Percentiles rank a stretch among this genome's conserved stretches.
These are phyloP conservation scores for Hemileccinum impolitum DNA, from an alignment of 768 basidiomycete genomes.

Conservation along the genomic window DNA sequence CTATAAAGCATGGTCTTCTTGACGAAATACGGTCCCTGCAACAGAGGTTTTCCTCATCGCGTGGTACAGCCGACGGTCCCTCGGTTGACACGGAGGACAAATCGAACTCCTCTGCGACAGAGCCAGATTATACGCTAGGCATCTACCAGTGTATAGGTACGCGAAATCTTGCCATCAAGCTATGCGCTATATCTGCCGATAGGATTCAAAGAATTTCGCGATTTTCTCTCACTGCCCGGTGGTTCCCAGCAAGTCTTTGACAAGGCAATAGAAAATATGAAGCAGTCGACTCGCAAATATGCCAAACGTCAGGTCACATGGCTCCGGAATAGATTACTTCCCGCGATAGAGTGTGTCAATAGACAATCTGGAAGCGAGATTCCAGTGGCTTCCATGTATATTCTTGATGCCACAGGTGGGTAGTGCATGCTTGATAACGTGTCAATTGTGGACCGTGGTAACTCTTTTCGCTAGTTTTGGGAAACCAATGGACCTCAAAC, in stretches of 20 bases:
- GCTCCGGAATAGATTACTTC: conserved; percentile 88
- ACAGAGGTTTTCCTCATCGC: conserved; percentile 14
- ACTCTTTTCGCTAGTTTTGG: conserved; percentile 39
- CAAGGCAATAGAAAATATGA: conserved; percentile 73
- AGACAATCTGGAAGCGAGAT: conserved; percentile 22
- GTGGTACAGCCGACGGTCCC: neutral
- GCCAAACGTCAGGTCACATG: conserved; percentile 89
- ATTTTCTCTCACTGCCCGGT: conserved; percentile 50
- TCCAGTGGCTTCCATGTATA: conserved; percentile 43
- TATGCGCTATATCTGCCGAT: conserved; percentile 9
- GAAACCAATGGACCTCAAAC: conserved; percentile 53
- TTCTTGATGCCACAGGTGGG: conserved; percentile 69
- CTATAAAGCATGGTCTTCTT: conserved; percentile 67
- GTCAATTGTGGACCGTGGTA: neutral
- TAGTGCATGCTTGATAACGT: neutral
- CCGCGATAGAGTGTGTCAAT: conserved; percentile 55
- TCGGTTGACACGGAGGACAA: neutral
- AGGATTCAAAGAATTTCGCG: conserved; percentile 93
- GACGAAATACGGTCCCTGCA: conserved; percentile 68
- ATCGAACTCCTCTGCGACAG: neutral
- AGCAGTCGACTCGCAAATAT: conserved; percentile 84
- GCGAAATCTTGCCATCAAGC: conserved; percentile 5
- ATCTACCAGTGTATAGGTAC: conserved; percentile 94
- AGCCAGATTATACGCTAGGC: conserved; percentile 67
- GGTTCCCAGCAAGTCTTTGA: conserved; percentile 42